Evolutionary conservation across 768 basidiomycete genomes (phyloP).

Genomic region (Suillus occidentalis): DNA sequence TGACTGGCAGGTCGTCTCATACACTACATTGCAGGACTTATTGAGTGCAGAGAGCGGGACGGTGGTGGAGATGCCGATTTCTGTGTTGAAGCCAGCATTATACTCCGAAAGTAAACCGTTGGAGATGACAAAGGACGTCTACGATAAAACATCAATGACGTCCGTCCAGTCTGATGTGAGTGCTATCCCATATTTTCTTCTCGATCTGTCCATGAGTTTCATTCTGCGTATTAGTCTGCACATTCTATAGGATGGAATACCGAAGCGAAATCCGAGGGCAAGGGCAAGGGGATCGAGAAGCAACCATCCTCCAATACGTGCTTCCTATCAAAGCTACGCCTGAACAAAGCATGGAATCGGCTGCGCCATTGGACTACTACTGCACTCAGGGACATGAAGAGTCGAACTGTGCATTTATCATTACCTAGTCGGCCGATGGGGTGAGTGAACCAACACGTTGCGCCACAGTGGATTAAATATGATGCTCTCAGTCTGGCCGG

Average conservation of each 20-base stretch:
- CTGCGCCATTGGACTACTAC: conserved; percentile 1
- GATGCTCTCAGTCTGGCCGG: background rate
- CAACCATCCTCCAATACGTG: background rate
- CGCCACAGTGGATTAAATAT: background rate
- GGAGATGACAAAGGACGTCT: background rate
- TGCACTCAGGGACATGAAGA: background rate
- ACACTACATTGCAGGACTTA: background rate
- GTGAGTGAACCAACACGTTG: background rate
- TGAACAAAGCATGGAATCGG: background rate
- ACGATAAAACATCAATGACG: background rate
- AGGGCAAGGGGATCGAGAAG: background rate
- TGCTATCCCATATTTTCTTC: background rate
- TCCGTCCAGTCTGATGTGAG: background rate
- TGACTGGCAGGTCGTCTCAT: background rate
- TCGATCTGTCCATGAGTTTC: background rate
- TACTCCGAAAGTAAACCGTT: background rate
- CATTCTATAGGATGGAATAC: background rate
- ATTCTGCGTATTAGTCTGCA: background rate
- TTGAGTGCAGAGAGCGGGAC: conserved; percentile 4
- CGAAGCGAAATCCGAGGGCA: background rate
- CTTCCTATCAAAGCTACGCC: background rate
- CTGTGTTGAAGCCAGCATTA: background rate
- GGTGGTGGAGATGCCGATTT: background rate
- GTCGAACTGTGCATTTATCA: background rate
- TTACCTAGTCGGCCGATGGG: background rate